These are phyloP conservation scores for Uronychia binucleata DNA, from an alignment of 73 alveolate species.

Conservation along the genomic window DNA sequence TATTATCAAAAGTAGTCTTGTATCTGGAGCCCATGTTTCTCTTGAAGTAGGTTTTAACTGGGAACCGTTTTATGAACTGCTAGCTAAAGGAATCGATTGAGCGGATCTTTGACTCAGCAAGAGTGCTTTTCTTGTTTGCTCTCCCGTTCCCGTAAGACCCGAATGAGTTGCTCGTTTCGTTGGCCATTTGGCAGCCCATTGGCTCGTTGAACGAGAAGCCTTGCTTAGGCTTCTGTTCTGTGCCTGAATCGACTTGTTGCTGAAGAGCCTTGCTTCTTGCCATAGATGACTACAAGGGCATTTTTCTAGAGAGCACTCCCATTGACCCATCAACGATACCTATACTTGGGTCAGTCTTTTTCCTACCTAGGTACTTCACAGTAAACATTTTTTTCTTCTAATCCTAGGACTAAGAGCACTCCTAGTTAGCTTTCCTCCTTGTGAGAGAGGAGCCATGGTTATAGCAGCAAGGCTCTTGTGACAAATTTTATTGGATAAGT, in stretches of 20 bases:
- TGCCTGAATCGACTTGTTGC: neutral
- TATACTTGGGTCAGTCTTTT: neutral
- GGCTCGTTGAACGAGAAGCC: neutral
- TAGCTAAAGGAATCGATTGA: neutral
- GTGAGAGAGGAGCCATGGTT: neutral
- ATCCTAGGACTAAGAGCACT: neutral
- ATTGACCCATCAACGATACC: constrained; percentile 40
- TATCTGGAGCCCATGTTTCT: neutral
- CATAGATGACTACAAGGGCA: neutral
- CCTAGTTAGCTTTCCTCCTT: neutral
- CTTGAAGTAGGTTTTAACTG: neutral
- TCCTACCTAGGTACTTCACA: neutral
- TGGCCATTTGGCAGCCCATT: neutral
- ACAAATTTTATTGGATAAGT: neutral
- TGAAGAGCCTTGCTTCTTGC: too few species aligned
- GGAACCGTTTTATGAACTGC: neutral
- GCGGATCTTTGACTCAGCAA: too few species aligned
- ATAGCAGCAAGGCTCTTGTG: neutral
- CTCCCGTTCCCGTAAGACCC: neutral
- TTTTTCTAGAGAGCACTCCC: constrained; percentile 27
- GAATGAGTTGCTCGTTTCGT: neutral
- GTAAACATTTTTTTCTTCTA: neutral
- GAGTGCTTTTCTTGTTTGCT: too few species aligned
- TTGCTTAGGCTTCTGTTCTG: neutral
- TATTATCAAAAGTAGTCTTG: neutral